phyloP scores from a whole-genome alignment of 2,329 filamentous ascomycete species.

The Scortechinia acanthostroma region DNA sequence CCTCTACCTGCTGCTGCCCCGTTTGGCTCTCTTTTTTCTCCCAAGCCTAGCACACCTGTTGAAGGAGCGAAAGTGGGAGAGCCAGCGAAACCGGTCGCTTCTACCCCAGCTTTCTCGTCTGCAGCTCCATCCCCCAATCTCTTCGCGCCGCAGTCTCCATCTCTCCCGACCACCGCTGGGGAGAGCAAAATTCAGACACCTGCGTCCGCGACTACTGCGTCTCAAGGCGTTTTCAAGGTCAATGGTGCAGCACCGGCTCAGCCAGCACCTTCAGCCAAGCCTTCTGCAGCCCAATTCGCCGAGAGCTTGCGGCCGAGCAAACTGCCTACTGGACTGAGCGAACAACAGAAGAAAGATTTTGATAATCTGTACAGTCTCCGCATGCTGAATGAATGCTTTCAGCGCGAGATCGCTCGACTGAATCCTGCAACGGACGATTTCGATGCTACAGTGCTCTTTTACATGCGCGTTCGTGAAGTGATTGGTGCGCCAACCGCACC shows the following conservation, averaged over 20 bases:
- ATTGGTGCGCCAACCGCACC: constrained; percentile 13
- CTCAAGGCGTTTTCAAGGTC: background rate
- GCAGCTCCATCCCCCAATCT: background rate
- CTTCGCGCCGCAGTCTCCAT: background rate
- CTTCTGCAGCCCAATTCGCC: background rate
- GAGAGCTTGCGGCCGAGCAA: background rate
- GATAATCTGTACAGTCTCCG: background rate
- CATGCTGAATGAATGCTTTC: background rate
- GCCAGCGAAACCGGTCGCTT: constrained; percentile 3
- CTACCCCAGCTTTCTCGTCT: background rate
- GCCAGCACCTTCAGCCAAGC: no score
- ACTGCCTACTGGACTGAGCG: background rate
- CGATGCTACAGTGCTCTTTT: constrained; percentile 22
- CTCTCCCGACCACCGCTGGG: constrained; percentile 8
- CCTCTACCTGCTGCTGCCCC: background rate
- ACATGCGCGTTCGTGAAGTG: constrained; percentile 22
- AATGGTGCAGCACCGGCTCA: no score
- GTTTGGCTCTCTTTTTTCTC: constrained; percentile 11
- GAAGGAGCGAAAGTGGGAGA: no score
- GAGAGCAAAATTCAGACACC: no score
- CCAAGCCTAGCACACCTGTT: constrained; percentile 10
- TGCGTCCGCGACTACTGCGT: background rate
- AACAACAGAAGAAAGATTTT: background rate
- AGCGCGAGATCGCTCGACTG: background rate
- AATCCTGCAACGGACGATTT: constrained; percentile 13